These are phyloP conservation scores for Curvularia sp. DNA, from an alignment of 2,329 filamentous ascomycete species.

Conservation along the genomic window DNA sequence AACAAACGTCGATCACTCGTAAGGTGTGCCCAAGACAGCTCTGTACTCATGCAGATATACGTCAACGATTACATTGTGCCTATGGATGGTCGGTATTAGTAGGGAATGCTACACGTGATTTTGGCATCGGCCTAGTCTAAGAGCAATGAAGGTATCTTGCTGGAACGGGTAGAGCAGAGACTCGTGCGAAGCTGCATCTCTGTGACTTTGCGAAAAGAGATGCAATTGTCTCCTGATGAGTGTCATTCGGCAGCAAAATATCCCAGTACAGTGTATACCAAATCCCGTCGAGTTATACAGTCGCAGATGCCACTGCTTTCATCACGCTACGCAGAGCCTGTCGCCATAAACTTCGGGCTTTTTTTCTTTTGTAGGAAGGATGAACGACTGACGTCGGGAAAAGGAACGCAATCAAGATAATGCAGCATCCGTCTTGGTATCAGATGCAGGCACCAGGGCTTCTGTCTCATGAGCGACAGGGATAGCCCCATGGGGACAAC, in stretches of 20 bases:
- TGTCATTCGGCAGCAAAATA: conserved; percentile 51
- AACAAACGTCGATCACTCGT: background rate
- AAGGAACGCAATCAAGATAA: background rate
- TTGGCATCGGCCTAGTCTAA: conserved; percentile 58
- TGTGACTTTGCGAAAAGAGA: background rate
- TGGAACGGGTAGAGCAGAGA: background rate
- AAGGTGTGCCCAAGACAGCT: background rate
- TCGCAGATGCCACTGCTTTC: background rate
- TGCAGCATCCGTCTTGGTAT: background rate
- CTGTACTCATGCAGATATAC: conserved; percentile 55
- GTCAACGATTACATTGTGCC: conserved; percentile 63
- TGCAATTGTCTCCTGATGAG: background rate
- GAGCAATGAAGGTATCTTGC: background rate
- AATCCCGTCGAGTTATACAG: background rate
- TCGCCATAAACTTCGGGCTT: conserved; percentile 48
- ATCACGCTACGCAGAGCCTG: conserved; percentile 56
- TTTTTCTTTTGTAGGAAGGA: background rate
- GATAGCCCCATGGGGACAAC: no score
- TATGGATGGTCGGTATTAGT: conserved; percentile 68
- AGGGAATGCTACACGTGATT: conserved; percentile 66
- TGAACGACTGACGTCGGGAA: background rate
- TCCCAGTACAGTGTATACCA: background rate
- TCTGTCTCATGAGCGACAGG: background rate
- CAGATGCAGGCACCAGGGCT: background rate
- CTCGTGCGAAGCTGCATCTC: background rate